Evolutionary conservation across 2,329 filamentous ascomycete species (phyloP).

Genomic region (Diaporthe helianthi): DNA sequence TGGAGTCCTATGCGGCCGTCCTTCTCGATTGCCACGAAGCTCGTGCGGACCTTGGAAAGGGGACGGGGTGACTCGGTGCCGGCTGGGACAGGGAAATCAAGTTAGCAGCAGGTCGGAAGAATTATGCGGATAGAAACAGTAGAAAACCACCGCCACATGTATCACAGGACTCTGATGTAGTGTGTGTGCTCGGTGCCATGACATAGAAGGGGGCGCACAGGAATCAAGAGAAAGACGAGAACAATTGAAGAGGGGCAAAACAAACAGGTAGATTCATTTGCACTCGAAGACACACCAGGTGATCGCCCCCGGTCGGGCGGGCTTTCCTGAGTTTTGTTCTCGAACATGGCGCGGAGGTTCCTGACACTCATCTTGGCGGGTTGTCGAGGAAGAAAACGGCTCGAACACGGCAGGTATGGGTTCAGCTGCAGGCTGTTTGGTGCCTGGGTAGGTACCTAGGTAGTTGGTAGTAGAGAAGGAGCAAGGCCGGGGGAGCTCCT

Average conservation of each 20-base stretch:
- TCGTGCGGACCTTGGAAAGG: constrained; percentile 77
- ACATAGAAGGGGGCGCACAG: neutral
- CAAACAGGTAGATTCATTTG: constrained; percentile 46
- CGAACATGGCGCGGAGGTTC: constrained; percentile 82
- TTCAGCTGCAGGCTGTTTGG: neutral
- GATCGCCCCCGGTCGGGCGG: constrained; percentile 75
- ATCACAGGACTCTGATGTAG: neutral
- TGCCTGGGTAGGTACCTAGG: too few relatives aligned
- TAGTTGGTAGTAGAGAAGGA: neutral
- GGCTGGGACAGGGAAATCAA: constrained; percentile 36
- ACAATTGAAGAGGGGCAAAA: constrained; percentile 10
- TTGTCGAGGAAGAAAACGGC: constrained; percentile 31
- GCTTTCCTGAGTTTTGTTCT: constrained; percentile 71
- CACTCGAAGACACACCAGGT: constrained; percentile 56
- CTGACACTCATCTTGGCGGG: constrained; percentile 68
- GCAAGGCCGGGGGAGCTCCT: neutral
- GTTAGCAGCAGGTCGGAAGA: constrained; percentile 13
- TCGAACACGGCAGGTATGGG: constrained; percentile 9
- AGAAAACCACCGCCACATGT: neutral
- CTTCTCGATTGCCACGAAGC: constrained; percentile 76
- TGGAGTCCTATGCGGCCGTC: constrained; percentile 64
- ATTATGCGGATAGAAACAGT: neutral
- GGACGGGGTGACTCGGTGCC: constrained; percentile 64
- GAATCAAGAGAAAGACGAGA: neutral
- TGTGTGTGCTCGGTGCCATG: neutral